phyloP scores from a whole-genome alignment of 2,329 filamentous ascomycete species.

The Neurospora sp. region DNA sequence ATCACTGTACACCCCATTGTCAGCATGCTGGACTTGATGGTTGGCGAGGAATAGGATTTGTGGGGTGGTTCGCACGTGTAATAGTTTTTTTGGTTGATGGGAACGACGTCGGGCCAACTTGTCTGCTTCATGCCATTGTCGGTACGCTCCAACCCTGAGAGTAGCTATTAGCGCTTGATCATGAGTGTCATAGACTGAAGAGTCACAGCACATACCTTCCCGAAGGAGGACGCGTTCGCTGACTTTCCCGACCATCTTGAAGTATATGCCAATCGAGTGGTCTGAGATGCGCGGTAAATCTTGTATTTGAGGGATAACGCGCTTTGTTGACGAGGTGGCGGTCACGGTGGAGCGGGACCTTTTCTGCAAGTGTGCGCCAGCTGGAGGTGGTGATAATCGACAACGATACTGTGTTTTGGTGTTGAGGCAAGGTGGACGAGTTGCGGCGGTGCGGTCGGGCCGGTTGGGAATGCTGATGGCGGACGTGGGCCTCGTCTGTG shows the following conservation, averaged over 20 bases:
- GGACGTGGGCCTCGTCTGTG: background rate
- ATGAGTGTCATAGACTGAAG: background rate
- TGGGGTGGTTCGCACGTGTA: slow-evolving; percentile 60
- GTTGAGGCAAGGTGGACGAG: background rate
- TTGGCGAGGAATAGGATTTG: background rate
- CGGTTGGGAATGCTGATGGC: background rate
- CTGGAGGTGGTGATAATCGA: background rate
- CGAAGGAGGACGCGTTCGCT: slow-evolving; percentile 54
- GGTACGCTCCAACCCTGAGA: slow-evolving; percentile 77
- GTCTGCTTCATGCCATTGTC: slow-evolving; percentile 98
- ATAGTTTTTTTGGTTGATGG: slow-evolving; percentile 99
- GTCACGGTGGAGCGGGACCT: background rate
- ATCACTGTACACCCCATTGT: slow-evolving; percentile 47
- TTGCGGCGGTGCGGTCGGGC: background rate
- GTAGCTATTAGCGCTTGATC: slow-evolving; percentile 10
- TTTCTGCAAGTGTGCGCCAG: background rate
- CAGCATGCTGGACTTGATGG: slow-evolving; percentile 8
- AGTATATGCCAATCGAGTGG: background rate
- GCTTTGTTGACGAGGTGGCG: background rate
- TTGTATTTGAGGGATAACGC: background rate
- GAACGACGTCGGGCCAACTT: slow-evolving; percentile 82
- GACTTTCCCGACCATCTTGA: slow-evolving; percentile 51
- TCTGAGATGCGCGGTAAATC: background rate
- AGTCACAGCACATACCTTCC: slow-evolving; percentile 39
- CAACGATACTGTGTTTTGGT: background rate